Evolutionary conservation across 2,329 filamentous ascomycete species (phyloP), one percentile per base, ranked within the genome.

Genomic region (Torrubiellomyces zombiae): DNA sequence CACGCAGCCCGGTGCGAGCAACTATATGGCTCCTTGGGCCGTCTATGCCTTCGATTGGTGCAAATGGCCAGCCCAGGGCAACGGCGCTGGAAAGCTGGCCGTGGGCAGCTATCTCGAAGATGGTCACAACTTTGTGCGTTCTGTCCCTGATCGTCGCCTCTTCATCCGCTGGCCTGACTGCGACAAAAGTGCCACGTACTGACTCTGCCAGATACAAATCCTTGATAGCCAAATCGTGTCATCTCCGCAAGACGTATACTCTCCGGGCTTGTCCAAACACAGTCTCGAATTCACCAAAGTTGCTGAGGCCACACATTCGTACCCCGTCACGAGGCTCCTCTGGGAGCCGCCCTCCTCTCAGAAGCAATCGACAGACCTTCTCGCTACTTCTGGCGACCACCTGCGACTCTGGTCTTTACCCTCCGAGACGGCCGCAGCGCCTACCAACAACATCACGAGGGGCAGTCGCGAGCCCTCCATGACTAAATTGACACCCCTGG

Each of bases 21-120:
- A 86, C 48, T 93, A 94, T 45, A 56, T 92, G 34, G 83, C 86
- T 4, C 85, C 86, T 0, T 98, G 89, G 82, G 77, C 83, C 9
- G 75, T 92, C 28, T 98, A 95, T 49, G 86, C 89, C 9, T 86
- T 92, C 42, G 89, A 98, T 55, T 98, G 89, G 89, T 98, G 89
- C 59, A 98, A 98, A 53, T 98, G 89, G 86, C 72, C 79, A 10
- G 74, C 86, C 3, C 71, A 82, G 42, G 73, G 54, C 40, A 74
- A 74, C 37, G 75, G 80, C 33, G 82, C 81, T 4, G 89, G 89
- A 19, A 95, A 95, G 53, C 67, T 98, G 39, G 89, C 89, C 9
- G 65, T 98, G 19, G 89, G 86, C 31, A 98, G 89, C 56, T 95
- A 95, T 48, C 58, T 95, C 25, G 89, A 98, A 54, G 89, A 98